Base-by-base conservation (phyloP, 1,284 basidiomycete species). In the Inonotus hispidus region DNA sequence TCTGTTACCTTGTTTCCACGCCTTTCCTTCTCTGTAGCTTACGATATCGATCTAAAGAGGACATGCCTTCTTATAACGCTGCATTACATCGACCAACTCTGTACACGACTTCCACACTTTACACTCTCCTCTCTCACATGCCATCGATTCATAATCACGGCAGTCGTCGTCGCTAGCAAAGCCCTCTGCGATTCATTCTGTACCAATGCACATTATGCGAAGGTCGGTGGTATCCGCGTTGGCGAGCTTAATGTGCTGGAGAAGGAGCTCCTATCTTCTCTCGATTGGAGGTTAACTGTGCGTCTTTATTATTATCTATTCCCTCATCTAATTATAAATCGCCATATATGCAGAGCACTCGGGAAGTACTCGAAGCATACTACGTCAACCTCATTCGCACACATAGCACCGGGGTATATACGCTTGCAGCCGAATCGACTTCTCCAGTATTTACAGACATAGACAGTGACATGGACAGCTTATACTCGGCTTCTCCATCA, bases 1-100 rank as follows among this genome's bases (percentile, higher is more conserved):
- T n/a, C 19, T 43, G n/a, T 43, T 16, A n/a, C 41, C 19, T 43
- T 5, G n/a, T n/a, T n/a, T n/a, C n/a, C n/a, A n/a, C n/a, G n/a
- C 16, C 35, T 39, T 1, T 41, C 21, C 23, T 37, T 19, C 14
- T 35, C 23, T 13, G 2, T 45, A 11, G 21, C 39, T 23, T 37
- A n/a, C 10, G 21, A 39, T 46, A 6, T 50, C 53, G 59, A 59
- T 47, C 56, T 46, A 5, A 73, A 95, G 92, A 91, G 90, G 78
- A 85, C 90, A 62, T 94, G 92, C 66, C 84, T 97, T 39, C 77
- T 98, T 66, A 90, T 95, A 71, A 88, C 90, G 41, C 82, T 97
- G 63, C 88, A 92, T 73, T 97, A 97, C 76, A 95, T 97, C 76
- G 95, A 97, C 77, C 89, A 93, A 74, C 93, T 95, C 67, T 95